Evolutionary conservation across 78 protist species (phyloP).

Genomic region (Creolimax fragrantissima): DNA sequence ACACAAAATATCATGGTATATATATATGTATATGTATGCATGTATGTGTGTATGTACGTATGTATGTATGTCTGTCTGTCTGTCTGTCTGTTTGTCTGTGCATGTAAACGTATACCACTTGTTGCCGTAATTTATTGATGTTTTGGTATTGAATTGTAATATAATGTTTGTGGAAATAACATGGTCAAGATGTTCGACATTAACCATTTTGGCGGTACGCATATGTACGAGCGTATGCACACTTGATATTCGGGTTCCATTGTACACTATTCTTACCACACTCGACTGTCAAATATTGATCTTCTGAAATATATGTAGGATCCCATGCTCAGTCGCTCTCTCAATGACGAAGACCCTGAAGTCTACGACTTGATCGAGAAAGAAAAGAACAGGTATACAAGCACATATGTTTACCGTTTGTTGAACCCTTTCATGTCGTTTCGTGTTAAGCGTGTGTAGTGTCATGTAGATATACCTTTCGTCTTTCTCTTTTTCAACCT

Average conservation of each 20-base stretch:
- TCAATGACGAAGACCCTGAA: constrained; percentile 71
- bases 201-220: background rate
- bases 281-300: no score
- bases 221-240: background rate
- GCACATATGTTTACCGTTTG: no score
- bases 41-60: background rate
- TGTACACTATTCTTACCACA: no score
- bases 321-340: background rate
- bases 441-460: background rate
- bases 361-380: constrained; percentile 63
- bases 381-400: constrained; percentile 67
- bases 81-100: background rate
- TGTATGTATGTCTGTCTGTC: background rate
- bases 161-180: no score
- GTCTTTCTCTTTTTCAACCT: background rate
- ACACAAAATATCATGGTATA: background rate
- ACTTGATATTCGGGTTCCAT: no score
- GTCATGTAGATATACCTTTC: background rate
- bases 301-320: background rate
- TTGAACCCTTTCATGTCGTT: no score
- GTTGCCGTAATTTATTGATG: background rate
- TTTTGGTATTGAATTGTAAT: no score
- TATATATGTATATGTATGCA: background rate
- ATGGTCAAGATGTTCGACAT: no score
- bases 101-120: background rate